A percentile compares a stretch with the other conserved stretches of the same genome.
Conservation (phyloP, 306 rosid species). For the Hippophae rhamnoides region DNA sequence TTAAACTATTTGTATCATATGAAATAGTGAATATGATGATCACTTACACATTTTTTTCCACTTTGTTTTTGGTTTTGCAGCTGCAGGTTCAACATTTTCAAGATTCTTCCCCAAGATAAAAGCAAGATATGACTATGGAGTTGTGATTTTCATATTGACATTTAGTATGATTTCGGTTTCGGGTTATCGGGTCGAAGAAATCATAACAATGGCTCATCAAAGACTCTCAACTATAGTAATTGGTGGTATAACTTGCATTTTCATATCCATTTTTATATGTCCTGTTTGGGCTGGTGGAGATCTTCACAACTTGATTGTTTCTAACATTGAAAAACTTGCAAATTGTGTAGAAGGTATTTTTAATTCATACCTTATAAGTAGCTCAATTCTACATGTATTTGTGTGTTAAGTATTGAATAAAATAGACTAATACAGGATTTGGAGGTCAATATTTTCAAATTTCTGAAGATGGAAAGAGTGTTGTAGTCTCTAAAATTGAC, state of each 20-base stretch:
- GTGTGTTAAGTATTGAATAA: no score
- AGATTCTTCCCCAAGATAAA: constrained; percentile 71
- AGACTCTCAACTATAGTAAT: constrained; percentile 54
- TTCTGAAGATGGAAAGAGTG: no score
- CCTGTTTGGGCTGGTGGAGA: constrained; percentile 96
- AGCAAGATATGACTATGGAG: constrained; percentile 78
- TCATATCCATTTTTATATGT: constrained; percentile 44
- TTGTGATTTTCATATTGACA: constrained; percentile 71
- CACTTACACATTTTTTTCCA: no score
- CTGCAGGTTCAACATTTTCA: constrained; percentile 55
- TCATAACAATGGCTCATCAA: constrained; percentile 48
- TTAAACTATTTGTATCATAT: no score
- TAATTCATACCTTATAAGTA: background rate
- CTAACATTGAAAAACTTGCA: constrained; percentile 65
- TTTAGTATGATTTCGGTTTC: constrained; percentile 75
- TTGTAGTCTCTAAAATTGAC: no score
- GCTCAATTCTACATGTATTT: no score
- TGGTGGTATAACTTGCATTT: constrained; percentile 62
- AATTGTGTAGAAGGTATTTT: constrained; percentile 52
- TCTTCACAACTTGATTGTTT: constrained; percentile 65
- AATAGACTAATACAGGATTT: no score
- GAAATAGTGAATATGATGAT: no score
- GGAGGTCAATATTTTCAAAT: no score
- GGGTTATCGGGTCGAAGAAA: constrained; percentile 43
- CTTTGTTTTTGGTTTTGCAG: constrained; percentile 28